Conservation (phyloP, 305 asterid genomes). For the Solanum aculeatissimum region DNA sequence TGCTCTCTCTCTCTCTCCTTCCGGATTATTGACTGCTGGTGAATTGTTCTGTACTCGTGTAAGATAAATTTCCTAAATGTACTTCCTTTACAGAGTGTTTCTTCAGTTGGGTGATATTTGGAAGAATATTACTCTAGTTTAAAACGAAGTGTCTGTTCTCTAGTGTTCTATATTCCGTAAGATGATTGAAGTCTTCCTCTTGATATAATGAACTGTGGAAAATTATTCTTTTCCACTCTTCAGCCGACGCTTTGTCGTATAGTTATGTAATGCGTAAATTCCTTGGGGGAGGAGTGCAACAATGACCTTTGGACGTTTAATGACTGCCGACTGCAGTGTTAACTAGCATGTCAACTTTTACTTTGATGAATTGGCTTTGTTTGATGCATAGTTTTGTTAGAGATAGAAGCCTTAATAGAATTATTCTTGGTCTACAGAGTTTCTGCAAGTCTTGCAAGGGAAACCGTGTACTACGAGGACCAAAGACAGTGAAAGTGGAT, state of each 20-base stretch:
- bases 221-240: background rate
- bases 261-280: background rate
- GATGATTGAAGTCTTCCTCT: background rate
- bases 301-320: background rate
- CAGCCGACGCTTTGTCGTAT: background rate
- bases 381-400: background rate
- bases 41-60: background rate
- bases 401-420: background rate
- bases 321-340: background rate
- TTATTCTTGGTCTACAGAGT: constrained; percentile 28
- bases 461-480: constrained; percentile 56
- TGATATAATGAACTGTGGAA: background rate
- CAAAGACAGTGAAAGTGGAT: constrained; percentile 70
- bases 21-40: background rate
- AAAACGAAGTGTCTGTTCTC: background rate
- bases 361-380: background rate
- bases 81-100: background rate
- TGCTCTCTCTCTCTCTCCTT: background rate
- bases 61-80: background rate
- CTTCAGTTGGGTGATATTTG: background rate
- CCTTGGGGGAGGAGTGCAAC: background rate
- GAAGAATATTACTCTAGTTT: background rate
- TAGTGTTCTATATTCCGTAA: background rate
- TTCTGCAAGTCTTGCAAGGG: constrained; percentile 93
- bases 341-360: background rate